These are phyloP conservation scores for Rhodotorula sp. DNA, from an alignment of 1,284 basidiomycete genomes.

Conservation along the genomic window DNA sequence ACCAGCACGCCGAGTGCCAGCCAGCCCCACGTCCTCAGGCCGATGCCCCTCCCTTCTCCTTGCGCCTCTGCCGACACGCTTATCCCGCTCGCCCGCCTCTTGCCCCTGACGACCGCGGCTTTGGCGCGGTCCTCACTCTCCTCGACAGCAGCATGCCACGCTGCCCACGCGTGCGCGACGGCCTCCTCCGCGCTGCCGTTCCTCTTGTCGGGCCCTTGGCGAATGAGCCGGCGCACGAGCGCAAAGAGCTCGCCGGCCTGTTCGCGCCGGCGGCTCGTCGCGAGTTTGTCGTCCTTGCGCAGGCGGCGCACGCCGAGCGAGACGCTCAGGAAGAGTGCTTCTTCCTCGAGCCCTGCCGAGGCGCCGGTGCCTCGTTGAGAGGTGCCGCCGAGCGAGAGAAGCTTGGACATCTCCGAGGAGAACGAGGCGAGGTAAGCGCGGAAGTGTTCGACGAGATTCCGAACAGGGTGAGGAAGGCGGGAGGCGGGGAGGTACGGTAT, in stretches of 20 bases:
- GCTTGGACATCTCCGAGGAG: slow-evolving; percentile 11
- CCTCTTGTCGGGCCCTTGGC: not conserved
- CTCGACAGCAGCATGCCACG: slow-evolving; percentile 14
- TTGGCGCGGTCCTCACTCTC: slow-evolving; percentile 16
- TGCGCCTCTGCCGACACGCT: not conserved
- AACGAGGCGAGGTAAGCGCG: slow-evolving; percentile 4
- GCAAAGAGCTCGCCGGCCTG: slow-evolving; percentile 19
- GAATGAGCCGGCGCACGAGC: slow-evolving; percentile 7
- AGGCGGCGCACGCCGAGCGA: slow-evolving; percentile 4
- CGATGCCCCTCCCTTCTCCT: not conserved
- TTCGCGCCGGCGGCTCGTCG: slow-evolving; percentile 1
- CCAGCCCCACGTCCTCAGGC: slow-evolving; percentile 9
- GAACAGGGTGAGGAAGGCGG: not conserved
- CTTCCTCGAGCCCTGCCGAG: slow-evolving; percentile 5
- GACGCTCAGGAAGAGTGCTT: slow-evolving; percentile 21
- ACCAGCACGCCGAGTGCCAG: slow-evolving; percentile 16
- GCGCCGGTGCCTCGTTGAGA: too few species aligned
- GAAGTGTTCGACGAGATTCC: not conserved
- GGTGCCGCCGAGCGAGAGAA: not conserved
- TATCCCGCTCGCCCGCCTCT: not conserved
- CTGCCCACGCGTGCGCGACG: slow-evolving; percentile 13
- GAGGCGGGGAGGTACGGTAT: not conserved
- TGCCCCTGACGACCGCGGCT: not conserved
- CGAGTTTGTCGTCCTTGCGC: slow-evolving; percentile 6
- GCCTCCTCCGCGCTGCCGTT: too few species aligned